Conservation (phyloP, 805 yeast genomes). For the Groenewaldozyma salmanticensis region DNA sequence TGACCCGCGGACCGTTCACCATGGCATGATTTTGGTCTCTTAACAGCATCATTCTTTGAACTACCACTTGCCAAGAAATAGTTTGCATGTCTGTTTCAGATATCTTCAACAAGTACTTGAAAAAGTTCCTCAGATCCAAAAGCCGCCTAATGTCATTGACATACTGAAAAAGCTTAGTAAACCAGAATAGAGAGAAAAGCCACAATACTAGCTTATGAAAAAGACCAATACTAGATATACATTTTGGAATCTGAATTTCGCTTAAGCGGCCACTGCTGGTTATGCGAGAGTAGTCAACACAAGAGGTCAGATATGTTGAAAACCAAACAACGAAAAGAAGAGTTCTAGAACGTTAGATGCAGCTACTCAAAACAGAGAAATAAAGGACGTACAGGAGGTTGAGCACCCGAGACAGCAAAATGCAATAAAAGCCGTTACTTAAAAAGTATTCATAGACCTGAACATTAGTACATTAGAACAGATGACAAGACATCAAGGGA, state of each 20-base stretch:
- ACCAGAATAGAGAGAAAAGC: constrained; percentile 42
- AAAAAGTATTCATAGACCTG: constrained; percentile 77
- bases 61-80: constrained; percentile 84
- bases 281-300: constrained; percentile 57
- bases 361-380: neutral
- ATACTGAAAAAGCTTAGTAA: constrained; percentile 31
- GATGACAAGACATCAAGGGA: neutral
- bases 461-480: no score
- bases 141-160: constrained; percentile 56
- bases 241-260: constrained; percentile 39
- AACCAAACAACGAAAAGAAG: constrained; percentile 71
- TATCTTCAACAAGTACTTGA: constrained; percentile 57
- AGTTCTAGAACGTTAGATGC: no score
- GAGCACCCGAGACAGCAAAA: constrained; percentile 52
- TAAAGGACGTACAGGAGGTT: constrained; percentile 40
- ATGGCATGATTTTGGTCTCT: constrained; percentile 73
- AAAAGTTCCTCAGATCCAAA: constrained; percentile 68
- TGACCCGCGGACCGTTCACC: constrained; percentile 24
- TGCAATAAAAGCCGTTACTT: constrained; percentile 77
- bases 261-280: constrained; percentile 21
- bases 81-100: constrained; percentile 82
- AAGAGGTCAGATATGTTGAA: constrained; percentile 69
- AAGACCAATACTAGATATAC: constrained; percentile 38
- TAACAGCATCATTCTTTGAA: constrained; percentile 60
- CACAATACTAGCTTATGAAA: constrained; percentile 52